A percentile compares a stretch with the other conserved stretches of the same genome.
These are phyloP conservation scores for Acidiella bohemica DNA, from an alignment of 495 filamentous ascomycete species.

Conservation along the genomic window DNA sequence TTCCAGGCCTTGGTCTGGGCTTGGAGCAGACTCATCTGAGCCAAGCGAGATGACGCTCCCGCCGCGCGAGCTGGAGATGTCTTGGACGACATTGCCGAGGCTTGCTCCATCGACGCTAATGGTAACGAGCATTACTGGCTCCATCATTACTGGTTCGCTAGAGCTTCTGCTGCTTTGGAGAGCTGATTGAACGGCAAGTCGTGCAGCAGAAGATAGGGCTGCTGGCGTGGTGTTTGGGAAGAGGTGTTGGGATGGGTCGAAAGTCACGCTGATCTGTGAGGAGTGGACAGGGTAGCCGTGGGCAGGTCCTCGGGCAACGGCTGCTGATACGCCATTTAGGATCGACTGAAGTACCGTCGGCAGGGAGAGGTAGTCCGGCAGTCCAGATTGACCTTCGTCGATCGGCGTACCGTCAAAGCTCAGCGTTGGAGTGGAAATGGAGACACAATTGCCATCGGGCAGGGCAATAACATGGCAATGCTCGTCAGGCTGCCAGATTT, in stretches of 20 bases:
- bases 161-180: slow-evolving; percentile 40
- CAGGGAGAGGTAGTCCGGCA: slow-evolving; percentile 46
- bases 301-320: slow-evolving; percentile 69
- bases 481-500: slow-evolving; percentile 35
- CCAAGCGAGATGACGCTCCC: slow-evolving; percentile 74
- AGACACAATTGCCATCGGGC: slow-evolving; percentile 28
- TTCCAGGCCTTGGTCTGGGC: slow-evolving; percentile 23
- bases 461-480: slow-evolving; percentile 33
- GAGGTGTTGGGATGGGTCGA: slow-evolving; percentile 52
- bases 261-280: slow-evolving; percentile 51
- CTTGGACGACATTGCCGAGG: slow-evolving; percentile 77
- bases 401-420: slow-evolving; percentile 14
- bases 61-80: slow-evolving; percentile 68
- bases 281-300: slow-evolving; percentile 62
- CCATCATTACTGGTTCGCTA: slow-evolving; percentile 51
- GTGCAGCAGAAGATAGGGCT: slow-evolving; percentile 65
- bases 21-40: slow-evolving; percentile 37
- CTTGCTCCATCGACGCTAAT: slow-evolving; percentile 72
- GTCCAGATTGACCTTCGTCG: slow-evolving; percentile 17
- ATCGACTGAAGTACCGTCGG: slow-evolving; percentile 50
- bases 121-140: slow-evolving; percentile 79
- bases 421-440: slow-evolving; percentile 30
- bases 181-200: slow-evolving; percentile 53
- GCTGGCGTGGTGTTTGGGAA: slow-evolving; percentile 55
- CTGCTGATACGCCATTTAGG: slow-evolving; percentile 66